A percentile compares a stretch with the other conserved stretches of the same genome.
Conservation (phyloP, 2,329 filamentous ascomycete genomes). For the Xylaria sp. region DNA sequence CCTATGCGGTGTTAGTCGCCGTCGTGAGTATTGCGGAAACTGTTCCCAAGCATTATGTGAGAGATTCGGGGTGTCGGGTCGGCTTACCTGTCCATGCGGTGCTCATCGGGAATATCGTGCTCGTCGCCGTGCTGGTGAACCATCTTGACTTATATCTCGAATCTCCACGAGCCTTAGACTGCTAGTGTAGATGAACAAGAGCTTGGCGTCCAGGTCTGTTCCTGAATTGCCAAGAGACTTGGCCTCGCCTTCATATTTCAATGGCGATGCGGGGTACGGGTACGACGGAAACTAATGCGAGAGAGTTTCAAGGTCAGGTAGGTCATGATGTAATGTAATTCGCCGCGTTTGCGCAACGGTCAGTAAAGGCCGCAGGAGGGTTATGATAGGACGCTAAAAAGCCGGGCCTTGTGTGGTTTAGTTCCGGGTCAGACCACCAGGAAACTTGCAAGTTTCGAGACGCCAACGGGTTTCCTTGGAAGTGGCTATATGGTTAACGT, state of each 20-base stretch:
- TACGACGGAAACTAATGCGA: neutral
- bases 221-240: constrained; percentile 23
- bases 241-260: constrained; percentile 20
- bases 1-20: constrained; percentile 39
- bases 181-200: constrained; percentile 5
- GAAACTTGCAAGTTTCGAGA: no score
- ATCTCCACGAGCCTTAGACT: constrained; percentile 1
- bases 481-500: neutral
- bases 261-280: constrained; percentile 10
- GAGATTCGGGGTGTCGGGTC: neutral
- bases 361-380: constrained; percentile 17
- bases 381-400: constrained; percentile 5
- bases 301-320: constrained; percentile 14
- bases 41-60: neutral
- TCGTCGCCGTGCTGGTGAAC: constrained; percentile 54
- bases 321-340: constrained; percentile 31
- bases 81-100: constrained; percentile 49
- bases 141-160: constrained; percentile 41
- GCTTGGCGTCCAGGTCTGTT: constrained; percentile 8
- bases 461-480: neutral
- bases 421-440: constrained; percentile 2
- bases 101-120: constrained; percentile 53
- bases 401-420: constrained; percentile 1
- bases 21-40: neutral
- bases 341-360: constrained; percentile 14